Percentiles rank a stretch among this genome's conserved stretches.
Conservation (phyloP, 169 alveolate species). For the Plasmodium malariae region DNA sequence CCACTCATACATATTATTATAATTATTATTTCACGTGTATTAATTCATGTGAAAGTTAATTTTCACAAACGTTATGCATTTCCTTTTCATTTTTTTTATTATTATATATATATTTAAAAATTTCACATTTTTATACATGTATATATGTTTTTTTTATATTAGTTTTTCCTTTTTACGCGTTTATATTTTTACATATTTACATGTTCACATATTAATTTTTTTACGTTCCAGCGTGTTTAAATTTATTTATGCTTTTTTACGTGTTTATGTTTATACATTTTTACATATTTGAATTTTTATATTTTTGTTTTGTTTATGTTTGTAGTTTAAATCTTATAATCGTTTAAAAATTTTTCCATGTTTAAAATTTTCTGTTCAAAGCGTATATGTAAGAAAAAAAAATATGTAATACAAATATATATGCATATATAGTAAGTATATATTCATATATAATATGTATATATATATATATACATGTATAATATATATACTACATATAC, state of each 20-base stretch:
- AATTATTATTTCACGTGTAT: no score
- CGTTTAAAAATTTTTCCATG: neutral
- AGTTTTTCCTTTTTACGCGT: neutral
- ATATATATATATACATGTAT: neutral
- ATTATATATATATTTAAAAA: neutral
- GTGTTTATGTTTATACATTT: neutral
- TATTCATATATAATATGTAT: neutral
- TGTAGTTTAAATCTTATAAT: neutral
- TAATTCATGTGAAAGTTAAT: no score
- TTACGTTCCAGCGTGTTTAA: neutral
- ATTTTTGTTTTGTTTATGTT: conserved; percentile 32
- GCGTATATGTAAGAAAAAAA: neutral
- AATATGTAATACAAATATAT: neutral
- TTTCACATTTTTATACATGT: no score
- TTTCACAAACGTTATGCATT: no score
- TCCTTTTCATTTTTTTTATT: no score
- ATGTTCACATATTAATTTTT: neutral
- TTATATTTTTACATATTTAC: neutral
- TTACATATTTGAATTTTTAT: neutral
- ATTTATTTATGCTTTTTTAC: neutral
- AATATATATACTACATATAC: neutral
- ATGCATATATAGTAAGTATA: neutral
- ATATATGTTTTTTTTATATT: neutral
- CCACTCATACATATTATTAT: no score
- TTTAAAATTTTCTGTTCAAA: conserved; percentile 4